Conservation (phyloP, 2,329 filamentous ascomycete genomes). For the Fusarium pseudocircinatum region DNA sequence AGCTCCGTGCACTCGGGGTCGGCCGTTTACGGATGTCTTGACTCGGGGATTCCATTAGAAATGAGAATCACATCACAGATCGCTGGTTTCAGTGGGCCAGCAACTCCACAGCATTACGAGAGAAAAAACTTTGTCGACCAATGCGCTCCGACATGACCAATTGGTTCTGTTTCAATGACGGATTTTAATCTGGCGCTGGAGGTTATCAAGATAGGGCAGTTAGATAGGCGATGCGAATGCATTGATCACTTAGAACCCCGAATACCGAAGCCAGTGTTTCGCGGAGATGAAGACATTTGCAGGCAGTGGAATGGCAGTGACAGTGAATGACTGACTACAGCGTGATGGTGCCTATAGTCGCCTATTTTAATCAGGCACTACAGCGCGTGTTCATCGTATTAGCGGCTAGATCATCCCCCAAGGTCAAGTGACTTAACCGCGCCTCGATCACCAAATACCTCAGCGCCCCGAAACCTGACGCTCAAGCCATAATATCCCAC, state of each 20-base stretch:
- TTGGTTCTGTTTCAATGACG: conserved; percentile 33
- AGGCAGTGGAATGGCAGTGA: neutral
- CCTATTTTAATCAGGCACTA: neutral
- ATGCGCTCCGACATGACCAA: conserved; percentile 25
- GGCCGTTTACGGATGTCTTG: conserved; percentile 20
- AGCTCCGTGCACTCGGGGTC: conserved; percentile 11
- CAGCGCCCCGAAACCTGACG: neutral
- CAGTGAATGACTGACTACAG: neutral
- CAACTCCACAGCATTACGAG: conserved; percentile 27
- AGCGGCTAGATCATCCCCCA: neutral
- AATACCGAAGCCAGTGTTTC: conserved; percentile 16
- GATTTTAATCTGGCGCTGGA: conserved; percentile 9
- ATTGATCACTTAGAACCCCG: conserved; percentile 20
- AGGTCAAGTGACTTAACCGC: conserved; percentile 22
- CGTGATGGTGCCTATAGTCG: neutral
- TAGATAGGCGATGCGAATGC: conserved; percentile 28
- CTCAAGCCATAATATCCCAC: neutral
- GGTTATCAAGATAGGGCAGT: conserved; percentile 29
- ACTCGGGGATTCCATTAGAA: conserved; percentile 30
- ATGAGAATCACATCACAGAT: conserved; percentile 26
- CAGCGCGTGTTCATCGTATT: neutral
- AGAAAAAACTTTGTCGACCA: conserved; percentile 8
- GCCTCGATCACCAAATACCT: conserved; percentile 2
- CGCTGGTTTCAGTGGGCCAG: conserved; percentile 2
- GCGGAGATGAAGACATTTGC: neutral